These are phyloP conservation scores for Phytopythium aichiense DNA, from an alignment of 352 stramenopile species.

Conservation along the genomic window DNA sequence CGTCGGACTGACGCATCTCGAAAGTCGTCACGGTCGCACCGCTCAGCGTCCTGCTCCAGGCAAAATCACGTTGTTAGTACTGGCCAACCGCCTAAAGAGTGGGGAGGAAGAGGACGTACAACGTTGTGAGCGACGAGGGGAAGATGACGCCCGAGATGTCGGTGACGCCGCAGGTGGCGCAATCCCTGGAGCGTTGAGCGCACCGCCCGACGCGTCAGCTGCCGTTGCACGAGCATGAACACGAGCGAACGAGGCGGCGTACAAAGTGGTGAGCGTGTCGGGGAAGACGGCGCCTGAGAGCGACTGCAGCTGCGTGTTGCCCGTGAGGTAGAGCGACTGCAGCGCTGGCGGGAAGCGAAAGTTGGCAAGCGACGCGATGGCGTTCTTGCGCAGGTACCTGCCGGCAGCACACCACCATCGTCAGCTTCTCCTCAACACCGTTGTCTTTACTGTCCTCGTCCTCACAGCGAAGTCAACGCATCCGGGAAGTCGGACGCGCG, in stretches of 20 bases:
- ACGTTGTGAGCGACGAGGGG: slow-evolving; percentile 17
- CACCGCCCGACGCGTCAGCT: too few relatives aligned
- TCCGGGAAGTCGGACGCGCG: slow-evolving; percentile 11
- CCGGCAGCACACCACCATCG: neutral
- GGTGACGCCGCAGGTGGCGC: slow-evolving; percentile 21
- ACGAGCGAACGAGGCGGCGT: neutral
- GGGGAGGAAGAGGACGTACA: neutral
- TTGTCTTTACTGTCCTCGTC: too few relatives aligned
- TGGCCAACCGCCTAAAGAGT: neutral
- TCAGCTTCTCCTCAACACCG: slow-evolving; percentile 6
- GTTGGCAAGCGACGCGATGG: slow-evolving; percentile 19
- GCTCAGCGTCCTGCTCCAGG: slow-evolving; percentile 17
- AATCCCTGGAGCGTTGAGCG: neutral
- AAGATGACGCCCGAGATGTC: slow-evolving; percentile 28
- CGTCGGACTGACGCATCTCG: slow-evolving; percentile 29
- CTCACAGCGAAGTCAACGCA: slow-evolving; percentile 7
- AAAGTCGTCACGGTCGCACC: slow-evolving; percentile 27
- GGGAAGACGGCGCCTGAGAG: slow-evolving; percentile 41
- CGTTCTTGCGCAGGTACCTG: slow-evolving; percentile 32
- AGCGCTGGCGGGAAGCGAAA: slow-evolving; percentile 17
- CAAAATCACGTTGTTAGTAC: neutral
- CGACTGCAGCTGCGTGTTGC: slow-evolving; percentile 36
- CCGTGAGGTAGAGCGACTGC: slow-evolving; percentile 26
- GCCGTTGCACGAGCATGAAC: slow-evolving; percentile 7
- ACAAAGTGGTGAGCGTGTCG: slow-evolving; percentile 32